Evolutionary conservation across 1,284 basidiomycete species (phyloP).

Genomic region (Naganishia cerealis): DNA sequence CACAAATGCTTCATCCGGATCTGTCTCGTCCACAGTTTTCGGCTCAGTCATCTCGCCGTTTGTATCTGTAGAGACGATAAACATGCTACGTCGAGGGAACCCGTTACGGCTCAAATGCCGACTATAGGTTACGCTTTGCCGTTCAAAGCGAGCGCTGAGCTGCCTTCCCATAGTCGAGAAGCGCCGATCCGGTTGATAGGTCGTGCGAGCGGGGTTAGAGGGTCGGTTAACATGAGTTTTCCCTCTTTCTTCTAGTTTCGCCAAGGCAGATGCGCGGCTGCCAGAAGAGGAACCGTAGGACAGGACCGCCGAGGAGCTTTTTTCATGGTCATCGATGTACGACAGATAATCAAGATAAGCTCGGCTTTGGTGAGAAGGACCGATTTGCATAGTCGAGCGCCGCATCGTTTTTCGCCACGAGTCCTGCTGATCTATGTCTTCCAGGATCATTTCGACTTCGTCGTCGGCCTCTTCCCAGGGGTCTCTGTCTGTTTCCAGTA

Average conservation of each 20-base stretch:
- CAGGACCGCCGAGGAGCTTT: neutral
- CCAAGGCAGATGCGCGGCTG: neutral
- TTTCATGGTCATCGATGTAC: conserved; percentile 11
- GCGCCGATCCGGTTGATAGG: neutral
- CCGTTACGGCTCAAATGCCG: conserved; percentile 9
- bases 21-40: neutral
- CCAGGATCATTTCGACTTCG: conserved; percentile 48
- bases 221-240: neutral
- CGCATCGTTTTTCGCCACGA: conserved; percentile 13
- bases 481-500: conserved; percentile 43
- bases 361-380: conserved; percentile 13
- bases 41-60: neutral
- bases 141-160: conserved; percentile 21
- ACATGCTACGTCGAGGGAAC: conserved; percentile 20
- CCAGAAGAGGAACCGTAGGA: neutral
- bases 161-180: conserved; percentile 1
- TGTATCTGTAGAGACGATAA: conserved; percentile 10
- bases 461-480: conserved; percentile 46
- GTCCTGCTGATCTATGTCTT: conserved; percentile 34
- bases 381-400: conserved; percentile 12
- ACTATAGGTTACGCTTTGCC: neutral
- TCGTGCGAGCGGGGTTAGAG: neutral
- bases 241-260: conserved; percentile 14
- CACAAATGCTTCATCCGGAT: conserved; percentile 32
- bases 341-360: conserved; percentile 14